Evolutionary conservation across 225 moss, liverwort and hornwort genomes (phyloP).

Genomic region (Climacium dendroides): DNA sequence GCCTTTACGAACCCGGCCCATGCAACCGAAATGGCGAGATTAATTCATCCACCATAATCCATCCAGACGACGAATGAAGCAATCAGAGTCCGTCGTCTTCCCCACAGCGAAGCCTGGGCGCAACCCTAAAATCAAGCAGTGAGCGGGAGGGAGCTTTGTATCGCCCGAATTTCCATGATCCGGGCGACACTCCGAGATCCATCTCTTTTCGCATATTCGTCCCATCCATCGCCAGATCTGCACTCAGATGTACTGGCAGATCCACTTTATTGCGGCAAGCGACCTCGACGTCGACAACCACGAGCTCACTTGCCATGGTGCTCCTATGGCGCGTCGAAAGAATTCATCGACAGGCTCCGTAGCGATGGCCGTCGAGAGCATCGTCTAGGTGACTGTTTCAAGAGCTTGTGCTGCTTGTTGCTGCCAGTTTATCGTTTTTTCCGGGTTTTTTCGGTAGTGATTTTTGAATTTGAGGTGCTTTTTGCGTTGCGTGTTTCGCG

Average conservation of each 20-base stretch:
- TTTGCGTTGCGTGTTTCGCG: neutral
- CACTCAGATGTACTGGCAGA: neutral
- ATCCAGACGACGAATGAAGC: neutral
- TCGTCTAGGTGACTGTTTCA: neutral
- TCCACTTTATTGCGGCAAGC: neutral
- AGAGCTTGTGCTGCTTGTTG: neutral
- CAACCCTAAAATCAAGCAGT: constrained; percentile 3
- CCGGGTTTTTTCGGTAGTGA: neutral
- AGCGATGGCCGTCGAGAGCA: neutral
- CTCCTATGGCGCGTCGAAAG: neutral
- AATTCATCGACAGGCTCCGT: neutral
- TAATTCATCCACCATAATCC: neutral
- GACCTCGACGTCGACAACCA: neutral
- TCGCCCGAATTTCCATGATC: neutral
- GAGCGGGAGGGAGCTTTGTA: neutral
- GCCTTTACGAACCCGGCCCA: neutral
- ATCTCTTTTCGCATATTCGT: neutral
- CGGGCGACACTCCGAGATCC: neutral
- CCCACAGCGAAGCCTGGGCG: neutral
- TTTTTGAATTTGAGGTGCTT: neutral
- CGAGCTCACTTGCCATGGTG: neutral
- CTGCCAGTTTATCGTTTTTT: neutral
- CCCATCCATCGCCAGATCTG: neutral
- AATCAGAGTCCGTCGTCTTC: neutral
- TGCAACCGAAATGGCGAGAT: neutral